Base-by-base conservation (phyloP, 371 early-diverging fungal genomes). In the Syncephalastrum racemosum region DNA sequence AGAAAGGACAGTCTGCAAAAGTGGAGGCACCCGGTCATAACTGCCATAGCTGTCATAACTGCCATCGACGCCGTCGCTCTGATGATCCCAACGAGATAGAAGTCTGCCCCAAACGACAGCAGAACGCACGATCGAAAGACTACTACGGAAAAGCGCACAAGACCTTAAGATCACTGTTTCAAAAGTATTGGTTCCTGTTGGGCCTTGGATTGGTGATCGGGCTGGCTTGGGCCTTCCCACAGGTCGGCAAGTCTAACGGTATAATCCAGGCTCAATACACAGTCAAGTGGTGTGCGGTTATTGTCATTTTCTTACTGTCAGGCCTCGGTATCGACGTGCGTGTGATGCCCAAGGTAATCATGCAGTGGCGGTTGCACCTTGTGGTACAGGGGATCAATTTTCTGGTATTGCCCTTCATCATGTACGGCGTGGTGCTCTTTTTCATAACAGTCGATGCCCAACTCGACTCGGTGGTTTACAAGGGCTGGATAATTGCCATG, bases 261-360 rank as follows among this genome's bases (percentile, higher is more conserved):
- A 66, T 64, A 6, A 76, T 90, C 45, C 68, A 82, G 16, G 75
- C 85, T n/a, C 86, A 89, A 59, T 86, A 83, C 53, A 74, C 82
- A 1, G 79, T 88, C 50, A 84, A 83, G 59, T 89, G 87, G 73
- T 88, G 78, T 41, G 81, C 79, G 15, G 86, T 87, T 18, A 75
- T 81, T 53, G 57, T 88, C 20, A 86, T 89, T 53, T 90, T 90
- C 67, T 77, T 90, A 39, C 66, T 89, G 14, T 86, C 88, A 0
- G 90, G 89, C 0, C 69, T 90, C 7, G 81, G 83, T 0, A 64
- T 90, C 53, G 86, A 88, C 61, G 80, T 87, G 12, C 68, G 73
- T 42, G 85, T 82, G 25, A 77, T 90, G 57, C 25, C 78, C 5
- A 63, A 69, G 39, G 80, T 84, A 0, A 73, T 87, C 39, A 54